Percentiles rank a stretch among this genome's conserved stretches.
Evolutionary conservation across 2,329 filamentous ascomycete genomes (phyloP).

Genomic region (Colletotrichum cordylinicola): DNA sequence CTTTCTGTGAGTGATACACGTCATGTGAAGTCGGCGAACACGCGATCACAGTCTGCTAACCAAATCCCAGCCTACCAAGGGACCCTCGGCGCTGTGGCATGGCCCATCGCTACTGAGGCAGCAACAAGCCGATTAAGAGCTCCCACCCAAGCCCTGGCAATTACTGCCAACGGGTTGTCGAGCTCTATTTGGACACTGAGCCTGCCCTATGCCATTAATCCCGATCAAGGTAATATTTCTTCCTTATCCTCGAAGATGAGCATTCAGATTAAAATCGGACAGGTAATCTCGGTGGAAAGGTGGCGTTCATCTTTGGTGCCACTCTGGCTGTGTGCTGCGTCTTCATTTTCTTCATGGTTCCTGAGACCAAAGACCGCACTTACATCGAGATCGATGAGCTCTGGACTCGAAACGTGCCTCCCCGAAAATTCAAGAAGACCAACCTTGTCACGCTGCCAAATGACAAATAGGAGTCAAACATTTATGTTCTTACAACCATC

Average conservation of each 20-base stretch:
- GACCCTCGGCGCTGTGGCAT: background rate
- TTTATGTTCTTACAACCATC: no score
- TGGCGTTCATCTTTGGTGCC: conserved; percentile 22
- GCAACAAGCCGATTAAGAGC: conserved; percentile 13
- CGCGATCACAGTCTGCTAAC: conserved; percentile 18
- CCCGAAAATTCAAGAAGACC: background rate
- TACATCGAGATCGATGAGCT: conserved; percentile 28
- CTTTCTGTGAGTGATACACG: background rate
- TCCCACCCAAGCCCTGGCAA: conserved; percentile 23
- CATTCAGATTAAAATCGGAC: background rate
- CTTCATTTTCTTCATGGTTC: conserved; percentile 27
- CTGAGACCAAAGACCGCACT: conserved; percentile 26
- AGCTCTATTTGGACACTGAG: background rate
- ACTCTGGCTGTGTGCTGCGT: conserved; percentile 9
- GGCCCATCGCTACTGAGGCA: background rate
- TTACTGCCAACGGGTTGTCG: background rate
- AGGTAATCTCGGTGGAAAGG: background rate
- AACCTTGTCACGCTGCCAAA: background rate
- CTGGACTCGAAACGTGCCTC: conserved; percentile 4
- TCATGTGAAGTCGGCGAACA: background rate
- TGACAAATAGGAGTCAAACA: no score
- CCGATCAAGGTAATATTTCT: background rate
- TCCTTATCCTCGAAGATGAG: rapidly evolving
- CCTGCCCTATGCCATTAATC: background rate
- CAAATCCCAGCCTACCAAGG: background rate